Conservation (phyloP, 495 filamentous ascomycete species). For the Trichocladium uniseriatum region DNA sequence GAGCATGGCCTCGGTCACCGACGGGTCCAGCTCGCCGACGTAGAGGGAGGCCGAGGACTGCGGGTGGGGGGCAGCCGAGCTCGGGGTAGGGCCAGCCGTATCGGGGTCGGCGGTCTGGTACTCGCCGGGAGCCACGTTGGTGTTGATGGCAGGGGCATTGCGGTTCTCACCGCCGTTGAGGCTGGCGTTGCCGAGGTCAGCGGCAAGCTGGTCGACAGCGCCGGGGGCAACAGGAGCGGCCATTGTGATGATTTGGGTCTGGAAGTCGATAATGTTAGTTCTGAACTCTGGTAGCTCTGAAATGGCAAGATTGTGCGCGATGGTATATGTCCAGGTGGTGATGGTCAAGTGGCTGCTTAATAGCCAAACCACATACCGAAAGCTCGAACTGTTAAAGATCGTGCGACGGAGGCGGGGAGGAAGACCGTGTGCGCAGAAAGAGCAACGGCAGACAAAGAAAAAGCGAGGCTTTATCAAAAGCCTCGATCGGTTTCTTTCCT, state of each 20-base stretch:
- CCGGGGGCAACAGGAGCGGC: conserved; percentile 51
- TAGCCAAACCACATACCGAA: conserved; percentile 15
- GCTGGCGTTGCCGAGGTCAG: conserved; percentile 51
- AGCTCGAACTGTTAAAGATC: conserved; percentile 2
- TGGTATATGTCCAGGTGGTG: neutral
- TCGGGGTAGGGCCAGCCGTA: conserved; percentile 57
- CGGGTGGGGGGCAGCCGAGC: conserved; percentile 59
- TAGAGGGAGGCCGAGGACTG: conserved; percentile 96
- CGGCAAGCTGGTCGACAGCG: conserved; percentile 63
- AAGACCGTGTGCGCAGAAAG: conserved; percentile 14
- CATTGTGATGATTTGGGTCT: conserved; percentile 36
- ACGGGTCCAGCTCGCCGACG: conserved; percentile 94
- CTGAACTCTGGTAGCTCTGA: neutral
- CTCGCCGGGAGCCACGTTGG: conserved; percentile 46
- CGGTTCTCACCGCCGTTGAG: conserved; percentile 55
- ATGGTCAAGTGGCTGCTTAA: neutral
- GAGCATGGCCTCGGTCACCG: conserved; percentile 99
- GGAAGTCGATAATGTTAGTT: conserved; percentile 6
- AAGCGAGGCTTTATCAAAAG: conserved; percentile 12
- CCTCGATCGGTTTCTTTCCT: conserved; percentile 10
- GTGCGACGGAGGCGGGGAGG: conserved; percentile 3
- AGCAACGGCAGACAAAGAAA: conserved; percentile 28
- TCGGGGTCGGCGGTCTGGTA: conserved; percentile 44
- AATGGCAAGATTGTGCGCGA: neutral
- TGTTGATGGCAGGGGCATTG: conserved; percentile 54